Percentiles rank a stretch among this genome's conserved stretches.
phyloP scores from a whole-genome alignment of 441 rosid species.

The California macrophylla region DNA sequence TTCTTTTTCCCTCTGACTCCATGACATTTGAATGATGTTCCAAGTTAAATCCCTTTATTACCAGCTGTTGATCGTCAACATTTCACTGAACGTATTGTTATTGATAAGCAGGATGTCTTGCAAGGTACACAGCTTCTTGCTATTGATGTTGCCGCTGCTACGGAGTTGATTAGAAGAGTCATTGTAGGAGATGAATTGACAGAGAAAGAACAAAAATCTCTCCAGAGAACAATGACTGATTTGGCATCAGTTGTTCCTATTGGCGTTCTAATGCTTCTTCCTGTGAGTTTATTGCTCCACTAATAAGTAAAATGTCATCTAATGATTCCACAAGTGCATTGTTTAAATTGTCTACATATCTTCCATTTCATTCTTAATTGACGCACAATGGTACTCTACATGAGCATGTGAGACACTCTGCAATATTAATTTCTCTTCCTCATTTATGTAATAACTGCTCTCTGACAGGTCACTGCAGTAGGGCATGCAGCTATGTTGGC shows the following conservation, averaged over 20 bases:
- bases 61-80: not conserved
- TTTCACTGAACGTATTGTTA: constrained; percentile 6
- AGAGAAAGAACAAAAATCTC: constrained; percentile 74
- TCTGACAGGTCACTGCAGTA: constrained; percentile 78
- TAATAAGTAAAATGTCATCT: constrained; percentile 1
- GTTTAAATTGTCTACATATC: not conserved
- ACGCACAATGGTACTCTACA: not conserved
- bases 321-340: not conserved
- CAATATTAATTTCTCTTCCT: not conserved
- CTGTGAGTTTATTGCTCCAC: constrained; percentile 43
- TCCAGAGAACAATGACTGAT: constrained; percentile 78
- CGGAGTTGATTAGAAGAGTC: constrained; percentile 60
- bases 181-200: constrained; percentile 82
- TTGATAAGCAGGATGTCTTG: constrained; percentile 67
- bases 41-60: constrained; percentile 7
- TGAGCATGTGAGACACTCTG: not conserved
- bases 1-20: too few species aligned
- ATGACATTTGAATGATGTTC: not conserved
- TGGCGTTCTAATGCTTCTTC: constrained; percentile 93
- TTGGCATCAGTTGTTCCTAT: constrained; percentile 91
- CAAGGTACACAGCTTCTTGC: constrained; percentile 98
- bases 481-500: constrained; percentile 98
- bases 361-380: not conserved
- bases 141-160: constrained; percentile 79
- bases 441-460: not conserved